Base-by-base conservation (phyloP, 2,329 filamentous ascomycete genomes). In the Phialophora expanda region DNA sequence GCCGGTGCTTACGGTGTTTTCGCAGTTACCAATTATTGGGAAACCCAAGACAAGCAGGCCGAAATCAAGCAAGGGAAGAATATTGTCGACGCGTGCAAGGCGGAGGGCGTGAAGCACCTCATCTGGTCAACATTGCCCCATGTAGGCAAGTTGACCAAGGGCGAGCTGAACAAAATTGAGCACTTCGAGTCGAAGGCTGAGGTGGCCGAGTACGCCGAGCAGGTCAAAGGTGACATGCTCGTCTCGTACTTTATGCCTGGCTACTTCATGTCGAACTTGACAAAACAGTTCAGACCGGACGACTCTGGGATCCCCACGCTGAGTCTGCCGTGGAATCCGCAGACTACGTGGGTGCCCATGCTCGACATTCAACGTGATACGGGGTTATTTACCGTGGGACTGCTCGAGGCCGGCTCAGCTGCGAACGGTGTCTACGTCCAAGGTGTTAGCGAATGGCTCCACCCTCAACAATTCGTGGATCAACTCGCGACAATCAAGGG, bases 1-100 rank as follows among this genome's bases (percentile, higher is more conserved):
- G 69, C 72, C 0, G 80, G 79, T 28, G 80, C 78, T 1, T 79
- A 85, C 66, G 81, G 81, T 0, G 78, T 84, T 30, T 86, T 85
- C 73, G 71, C 76, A 11, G 79, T 85, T 64, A 85, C 82, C 22
- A 78, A 66, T 74, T 81, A 77, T 70, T 76, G 81, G 75, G 73
- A 82, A 76, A 64, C 80, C 72, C 61, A 72, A 66, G 66, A 73
- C 66, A 38, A 77, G 73, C 71, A 85, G 75, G 70, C 64, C 41
- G 76, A 80, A 64, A 56, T 76, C 28, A 55, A 70, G 6, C 76
- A 76, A 61, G 79, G 75, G 61, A 79, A 78, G 62, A 74, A 73
- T 22, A 74, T 80, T 22, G 76, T 79, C 30, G 76, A 82, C 64
- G 75, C 75, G 2, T 75, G 75, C 60, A 74, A 78, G 50, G 74